Conservation (phyloP, 2,329 filamentous ascomycete genomes). For the Exophiala bonariae region DNA sequence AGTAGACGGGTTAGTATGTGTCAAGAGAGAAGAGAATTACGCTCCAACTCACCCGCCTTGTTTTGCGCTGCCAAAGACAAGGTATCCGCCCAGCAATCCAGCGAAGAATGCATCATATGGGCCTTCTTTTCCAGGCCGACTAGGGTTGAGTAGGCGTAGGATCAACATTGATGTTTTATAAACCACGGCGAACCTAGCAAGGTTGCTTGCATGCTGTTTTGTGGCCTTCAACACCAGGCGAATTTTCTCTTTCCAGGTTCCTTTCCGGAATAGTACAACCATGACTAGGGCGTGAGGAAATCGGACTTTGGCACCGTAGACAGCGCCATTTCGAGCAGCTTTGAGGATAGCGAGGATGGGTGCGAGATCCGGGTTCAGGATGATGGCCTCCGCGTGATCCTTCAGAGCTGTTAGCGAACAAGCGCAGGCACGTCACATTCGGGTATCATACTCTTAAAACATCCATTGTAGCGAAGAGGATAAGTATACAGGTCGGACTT, state of each 20-base stretch:
- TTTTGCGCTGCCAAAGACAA: conserved; percentile 81
- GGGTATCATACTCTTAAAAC: conserved; percentile 13
- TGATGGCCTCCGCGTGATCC: conserved; percentile 22
- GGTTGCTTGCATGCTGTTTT: conserved; percentile 83
- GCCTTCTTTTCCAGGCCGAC: conserved; percentile 57
- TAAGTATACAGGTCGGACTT: too few species aligned
- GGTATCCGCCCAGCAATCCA: conserved; percentile 85
- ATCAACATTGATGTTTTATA: conserved; percentile 83
- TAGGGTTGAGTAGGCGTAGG: conserved; percentile 59
- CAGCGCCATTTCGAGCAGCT: conserved; percentile 91
- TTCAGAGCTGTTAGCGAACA: background rate
- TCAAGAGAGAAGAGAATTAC: conserved; percentile 62
- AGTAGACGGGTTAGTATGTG: conserved; percentile 42
- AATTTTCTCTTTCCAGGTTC: conserved; percentile 81
- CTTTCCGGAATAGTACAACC: conserved; percentile 94
- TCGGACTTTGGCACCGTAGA: conserved; percentile 96
- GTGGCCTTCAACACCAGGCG: conserved; percentile 81
- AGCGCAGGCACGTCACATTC: too few species aligned
- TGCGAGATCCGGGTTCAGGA: conserved; percentile 57
- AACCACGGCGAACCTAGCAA: conserved; percentile 84
- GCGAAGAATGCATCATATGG: conserved; percentile 83
- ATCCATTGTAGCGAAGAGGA: conserved; percentile 10
- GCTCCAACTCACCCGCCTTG: conserved; percentile 52
- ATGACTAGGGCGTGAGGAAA: conserved; percentile 98
- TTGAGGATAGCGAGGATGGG: conserved; percentile 84